A percentile compares a stretch with the other conserved stretches of the same genome.
These are phyloP conservation scores for Neonectria sp. DNA, from an alignment of 2,329 filamentous ascomycete genomes.

Conservation along the genomic window DNA sequence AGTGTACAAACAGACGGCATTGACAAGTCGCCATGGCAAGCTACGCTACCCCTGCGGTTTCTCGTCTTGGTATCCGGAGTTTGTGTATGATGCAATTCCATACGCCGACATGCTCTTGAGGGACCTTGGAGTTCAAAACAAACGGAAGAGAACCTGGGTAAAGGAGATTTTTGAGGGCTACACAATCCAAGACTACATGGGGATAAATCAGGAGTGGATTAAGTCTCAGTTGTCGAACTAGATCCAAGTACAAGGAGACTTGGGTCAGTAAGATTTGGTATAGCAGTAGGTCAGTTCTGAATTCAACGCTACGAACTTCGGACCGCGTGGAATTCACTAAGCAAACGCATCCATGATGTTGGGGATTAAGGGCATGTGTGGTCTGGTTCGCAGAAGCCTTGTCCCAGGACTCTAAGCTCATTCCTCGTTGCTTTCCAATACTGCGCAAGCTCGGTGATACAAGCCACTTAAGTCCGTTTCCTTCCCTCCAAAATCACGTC, in stretches of 20 bases:
- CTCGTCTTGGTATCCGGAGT: no score
- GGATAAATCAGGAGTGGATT: not conserved
- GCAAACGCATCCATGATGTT: not conserved
- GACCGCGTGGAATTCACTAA: not conserved
- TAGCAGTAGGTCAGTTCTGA: no score
- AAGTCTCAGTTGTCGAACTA: not conserved
- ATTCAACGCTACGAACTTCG: not conserved
- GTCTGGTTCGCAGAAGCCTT: not conserved
- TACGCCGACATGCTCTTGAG: no score
- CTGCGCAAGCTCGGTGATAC: not conserved
- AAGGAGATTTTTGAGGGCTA: not conserved
- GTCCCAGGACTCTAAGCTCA: not conserved
- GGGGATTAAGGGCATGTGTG: not conserved
- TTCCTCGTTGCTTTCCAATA: not conserved
- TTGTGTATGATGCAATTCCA: no score
- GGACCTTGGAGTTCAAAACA: no score
- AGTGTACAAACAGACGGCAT: no score
- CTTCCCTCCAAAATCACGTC: not conserved
- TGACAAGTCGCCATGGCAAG: no score
- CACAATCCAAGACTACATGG: not conserved
- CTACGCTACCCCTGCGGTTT: no score
- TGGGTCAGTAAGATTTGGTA: no score
- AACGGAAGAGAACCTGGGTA: not conserved
- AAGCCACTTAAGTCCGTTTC: not conserved
- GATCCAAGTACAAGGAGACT: no score